A percentile compares a stretch with the other conserved stretches of the same genome.
phyloP scores from a whole-genome alignment of 176 grass and related monocot species.

The Oryza glaberrima region DNA sequence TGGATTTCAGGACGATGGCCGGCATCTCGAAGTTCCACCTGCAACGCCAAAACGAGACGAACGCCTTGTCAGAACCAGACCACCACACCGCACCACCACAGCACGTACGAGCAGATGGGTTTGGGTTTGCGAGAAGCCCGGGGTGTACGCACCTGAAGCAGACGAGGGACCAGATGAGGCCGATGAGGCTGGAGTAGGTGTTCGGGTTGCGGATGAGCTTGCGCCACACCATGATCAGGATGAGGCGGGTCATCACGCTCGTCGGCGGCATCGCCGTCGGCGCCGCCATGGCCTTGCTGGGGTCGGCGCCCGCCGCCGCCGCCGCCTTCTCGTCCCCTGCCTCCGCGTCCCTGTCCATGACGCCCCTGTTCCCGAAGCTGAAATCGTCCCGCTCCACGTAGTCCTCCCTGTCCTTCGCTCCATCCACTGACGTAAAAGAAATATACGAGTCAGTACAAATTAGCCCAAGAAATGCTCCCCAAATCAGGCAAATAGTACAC shows the following conservation, averaged over 20 bases:
- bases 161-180: slow-evolving; percentile 93
- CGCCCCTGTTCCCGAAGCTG: slow-evolving; percentile 81
- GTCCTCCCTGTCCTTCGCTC: slow-evolving; percentile 56
- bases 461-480: slow-evolving; percentile 32
- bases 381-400: slow-evolving; percentile 83
- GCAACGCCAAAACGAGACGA: slow-evolving; percentile 36
- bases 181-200: slow-evolving; percentile 98
- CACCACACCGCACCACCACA: background rate
- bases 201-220: slow-evolving; percentile 99
- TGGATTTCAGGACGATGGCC: slow-evolving; percentile 81
- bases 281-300: slow-evolving; percentile 7
- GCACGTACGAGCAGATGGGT: background rate
- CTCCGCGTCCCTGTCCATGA: slow-evolving; percentile 58
- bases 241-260: slow-evolving; percentile 95
- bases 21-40: slow-evolving; percentile 98
- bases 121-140: background rate
- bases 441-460: slow-evolving; percentile 15
- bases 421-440: slow-evolving; percentile 60
- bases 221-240: slow-evolving; percentile 99
- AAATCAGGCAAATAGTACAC: background rate
- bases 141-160: slow-evolving; percentile 77
- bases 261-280: slow-evolving; percentile 91
- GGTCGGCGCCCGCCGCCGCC: slow-evolving; percentile 22
- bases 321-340: slow-evolving; percentile 73
- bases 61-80: background rate